A percentile compares a stretch with the other conserved stretches of the same genome.
These are phyloP conservation scores for Sporothrix variecibatus DNA, from an alignment of 2,329 filamentous ascomycete species.

Conservation along the genomic window DNA sequence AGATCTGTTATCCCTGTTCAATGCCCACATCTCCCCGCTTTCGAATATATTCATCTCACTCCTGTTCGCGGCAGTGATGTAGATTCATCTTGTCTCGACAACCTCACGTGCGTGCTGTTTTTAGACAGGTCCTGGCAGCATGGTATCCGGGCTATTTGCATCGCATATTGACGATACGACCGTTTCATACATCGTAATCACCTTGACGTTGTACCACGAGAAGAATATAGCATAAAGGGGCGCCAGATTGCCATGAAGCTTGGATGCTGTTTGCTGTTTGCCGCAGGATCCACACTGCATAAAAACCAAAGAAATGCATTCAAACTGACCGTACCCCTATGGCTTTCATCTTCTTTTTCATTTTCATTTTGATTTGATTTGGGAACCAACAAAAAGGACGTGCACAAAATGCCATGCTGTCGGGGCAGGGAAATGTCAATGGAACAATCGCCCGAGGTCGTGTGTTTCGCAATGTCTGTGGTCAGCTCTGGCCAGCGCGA, in stretches of 20 bases:
- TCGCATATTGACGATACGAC: neutral
- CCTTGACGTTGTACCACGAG: neutral
- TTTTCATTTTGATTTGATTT: neutral
- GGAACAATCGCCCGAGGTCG: neutral
- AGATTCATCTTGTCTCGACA: neutral
- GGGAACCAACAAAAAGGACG: neutral
- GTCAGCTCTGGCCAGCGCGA: neutral
- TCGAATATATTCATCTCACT: neutral
- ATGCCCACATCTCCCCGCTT: neutral
- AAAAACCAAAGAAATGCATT: neutral
- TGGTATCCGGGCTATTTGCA: neutral
- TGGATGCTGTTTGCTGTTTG: neutral
- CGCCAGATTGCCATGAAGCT: neutral
- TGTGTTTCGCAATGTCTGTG: constrained; percentile 11
- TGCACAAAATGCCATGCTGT: neutral
- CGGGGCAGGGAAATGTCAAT: neutral
- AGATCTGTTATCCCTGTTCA: neutral
- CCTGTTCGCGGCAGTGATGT: neutral
- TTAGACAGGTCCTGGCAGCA: neutral
- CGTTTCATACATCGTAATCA: neutral
- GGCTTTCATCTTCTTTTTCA: no score
- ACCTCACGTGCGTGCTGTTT: neutral
- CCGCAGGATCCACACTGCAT: neutral
- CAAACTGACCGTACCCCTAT: neutral
- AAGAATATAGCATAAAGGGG: neutral